Percentiles rank a stretch among this genome's conserved stretches.
Conservation (phyloP, 495 filamentous ascomycete species). For the Echria macrotheca region DNA sequence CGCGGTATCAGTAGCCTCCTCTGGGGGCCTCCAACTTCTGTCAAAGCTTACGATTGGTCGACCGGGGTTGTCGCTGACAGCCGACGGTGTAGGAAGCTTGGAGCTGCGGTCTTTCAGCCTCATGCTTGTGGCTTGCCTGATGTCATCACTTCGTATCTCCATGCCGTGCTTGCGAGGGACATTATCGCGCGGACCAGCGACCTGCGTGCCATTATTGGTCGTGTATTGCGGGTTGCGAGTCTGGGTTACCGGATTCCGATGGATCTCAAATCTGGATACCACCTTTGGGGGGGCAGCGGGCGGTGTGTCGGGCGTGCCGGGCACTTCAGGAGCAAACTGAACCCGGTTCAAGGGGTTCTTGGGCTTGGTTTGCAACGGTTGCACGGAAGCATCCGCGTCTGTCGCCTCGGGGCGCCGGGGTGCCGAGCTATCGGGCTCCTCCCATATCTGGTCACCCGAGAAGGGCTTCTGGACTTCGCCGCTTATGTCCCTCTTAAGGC, state of each 20-base stretch:
- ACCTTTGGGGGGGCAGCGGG: constrained; percentile 41
- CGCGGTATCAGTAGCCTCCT: constrained; percentile 52
- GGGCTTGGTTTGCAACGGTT: constrained; percentile 42
- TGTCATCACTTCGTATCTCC: constrained; percentile 81
- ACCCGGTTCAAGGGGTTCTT: constrained; percentile 56
- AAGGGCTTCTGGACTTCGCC: constrained; percentile 53
- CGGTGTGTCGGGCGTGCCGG: constrained; percentile 14
- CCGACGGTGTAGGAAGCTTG: constrained; percentile 76
- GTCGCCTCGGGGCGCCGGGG: constrained; percentile 9
- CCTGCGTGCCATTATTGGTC: constrained; percentile 46
- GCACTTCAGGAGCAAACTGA: constrained; percentile 37
- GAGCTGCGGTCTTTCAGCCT: constrained; percentile 75
- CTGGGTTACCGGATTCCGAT: constrained; percentile 71
- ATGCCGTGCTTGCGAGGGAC: constrained; percentile 61
- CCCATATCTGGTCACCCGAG: constrained; percentile 80
- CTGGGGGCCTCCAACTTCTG: constrained; percentile 65
- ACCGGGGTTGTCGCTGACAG: constrained; percentile 77
- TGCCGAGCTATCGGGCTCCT: constrained; percentile 59
- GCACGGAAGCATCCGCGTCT: constrained; percentile 14
- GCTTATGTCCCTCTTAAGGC: constrained; percentile 52
- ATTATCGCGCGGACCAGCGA: constrained; percentile 25
- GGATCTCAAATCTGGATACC: constrained; percentile 64
- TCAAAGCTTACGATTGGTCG: constrained; percentile 94
- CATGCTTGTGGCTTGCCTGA: constrained; percentile 86
- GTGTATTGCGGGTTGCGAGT: constrained; percentile 69